Percentiles rank a stretch among this genome's conserved stretches.
Evolutionary conservation across 2,329 filamentous ascomycete species (phyloP).

Genomic region (Penicillium sp.): DNA sequence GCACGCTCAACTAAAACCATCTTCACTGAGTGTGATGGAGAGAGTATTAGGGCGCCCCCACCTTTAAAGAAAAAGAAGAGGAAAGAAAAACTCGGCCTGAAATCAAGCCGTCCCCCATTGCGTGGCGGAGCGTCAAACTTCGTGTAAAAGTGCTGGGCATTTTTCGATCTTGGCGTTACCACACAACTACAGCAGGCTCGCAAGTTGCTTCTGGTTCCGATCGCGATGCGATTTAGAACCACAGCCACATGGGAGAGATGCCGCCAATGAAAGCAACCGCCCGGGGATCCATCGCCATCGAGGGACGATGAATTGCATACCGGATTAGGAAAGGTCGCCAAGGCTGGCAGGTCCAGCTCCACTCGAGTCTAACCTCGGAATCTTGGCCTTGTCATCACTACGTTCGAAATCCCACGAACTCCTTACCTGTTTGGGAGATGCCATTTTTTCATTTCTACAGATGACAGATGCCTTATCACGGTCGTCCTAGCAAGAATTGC

Average conservation of each 20-base stretch:
- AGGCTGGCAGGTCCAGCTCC: background rate
- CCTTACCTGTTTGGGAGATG: conserved; percentile 15
- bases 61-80: background rate
- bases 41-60: background rate
- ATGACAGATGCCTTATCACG: conserved; percentile 25
- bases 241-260: background rate
- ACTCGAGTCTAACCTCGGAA: background rate
- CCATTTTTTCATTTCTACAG: background rate
- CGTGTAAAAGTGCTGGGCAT: background rate
- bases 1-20: background rate
- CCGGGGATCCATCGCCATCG: background rate
- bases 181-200: background rate
- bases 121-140: background rate
- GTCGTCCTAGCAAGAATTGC: conserved; percentile 28
- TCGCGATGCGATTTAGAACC: background rate
- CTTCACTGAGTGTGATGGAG: background rate
- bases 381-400: background rate
- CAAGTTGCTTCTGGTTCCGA: background rate
- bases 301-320: conserved; percentile 12
- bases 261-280: background rate
- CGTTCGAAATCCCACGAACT: conserved; percentile 10
- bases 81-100: background rate
- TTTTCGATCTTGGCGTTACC: background rate
- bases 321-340: conserved; percentile 14
- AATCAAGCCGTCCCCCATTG: background rate